Conservation (phyloP, 2,329 filamentous ascomycete species). For the Bretziella fagacearum region DNA sequence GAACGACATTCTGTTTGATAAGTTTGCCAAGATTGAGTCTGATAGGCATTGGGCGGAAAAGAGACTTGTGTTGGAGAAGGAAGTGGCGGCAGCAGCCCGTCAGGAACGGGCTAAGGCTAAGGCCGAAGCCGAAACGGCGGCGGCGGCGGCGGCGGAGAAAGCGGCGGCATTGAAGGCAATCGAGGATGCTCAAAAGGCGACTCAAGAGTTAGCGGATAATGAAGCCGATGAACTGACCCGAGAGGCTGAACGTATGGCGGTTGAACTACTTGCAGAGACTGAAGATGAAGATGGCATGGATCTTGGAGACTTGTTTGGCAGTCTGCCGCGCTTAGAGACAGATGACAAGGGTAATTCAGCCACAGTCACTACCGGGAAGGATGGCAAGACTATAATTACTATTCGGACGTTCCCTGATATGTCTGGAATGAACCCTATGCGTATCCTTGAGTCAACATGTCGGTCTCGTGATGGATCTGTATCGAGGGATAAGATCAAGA, state of each 20-base stretch:
- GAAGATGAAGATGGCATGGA: conserved; percentile 39
- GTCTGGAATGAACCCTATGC: conserved; percentile 57
- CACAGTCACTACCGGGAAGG: conserved; percentile 35
- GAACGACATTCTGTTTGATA: conserved; percentile 60
- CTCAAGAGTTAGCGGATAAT: conserved; percentile 15
- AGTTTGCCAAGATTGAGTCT: conserved; percentile 31
- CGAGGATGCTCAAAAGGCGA: conserved; percentile 2
- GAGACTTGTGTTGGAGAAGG: conserved; percentile 42
- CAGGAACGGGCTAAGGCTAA: conserved; percentile 22
- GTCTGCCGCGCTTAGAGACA: conserved; percentile 42
- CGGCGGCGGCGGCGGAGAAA: conserved; percentile 13
- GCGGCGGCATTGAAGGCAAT: conserved; percentile 3
- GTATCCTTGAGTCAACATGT: conserved; percentile 74
- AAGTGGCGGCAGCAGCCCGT: conserved; percentile 35
- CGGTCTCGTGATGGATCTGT: conserved; percentile 51
- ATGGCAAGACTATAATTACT: conserved; percentile 23
- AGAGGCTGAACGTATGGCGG: conserved; percentile 41
- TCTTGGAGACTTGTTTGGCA: conserved; percentile 34
- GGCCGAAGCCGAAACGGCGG: neutral
- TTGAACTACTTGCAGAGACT: conserved; percentile 37
- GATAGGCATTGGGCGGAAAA: conserved; percentile 48
- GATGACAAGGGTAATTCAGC: conserved; percentile 41
- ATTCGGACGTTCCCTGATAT: conserved; percentile 75
- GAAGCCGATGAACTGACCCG: conserved; percentile 32
- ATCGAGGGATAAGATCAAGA: conserved; percentile 44